Evolutionary conservation across 2,329 filamentous ascomycete species (phyloP), one percentile per base, ranked within the genome.

Genomic region (Colletotrichum gloeosporioides): DNA sequence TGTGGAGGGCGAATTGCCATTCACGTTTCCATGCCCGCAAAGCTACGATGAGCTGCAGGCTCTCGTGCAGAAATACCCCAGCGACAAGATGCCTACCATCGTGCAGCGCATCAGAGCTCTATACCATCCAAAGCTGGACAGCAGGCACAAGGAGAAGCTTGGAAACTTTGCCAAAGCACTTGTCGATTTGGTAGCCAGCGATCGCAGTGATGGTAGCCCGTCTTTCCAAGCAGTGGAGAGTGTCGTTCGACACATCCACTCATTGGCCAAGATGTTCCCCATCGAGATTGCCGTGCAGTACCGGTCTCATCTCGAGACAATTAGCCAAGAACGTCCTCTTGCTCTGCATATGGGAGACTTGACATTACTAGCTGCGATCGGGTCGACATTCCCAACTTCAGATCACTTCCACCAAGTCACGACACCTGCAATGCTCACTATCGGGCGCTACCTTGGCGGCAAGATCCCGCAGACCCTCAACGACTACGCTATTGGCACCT

Each of bases 341-440:
- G 84, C 86, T 9, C 92, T 89, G 80, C 90, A 84, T 81, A 90
- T 83, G 79, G 95, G 95, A 22, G 96, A 99, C 81, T 86, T 99
- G 25, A 86, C 96, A 27, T 86, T 98, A n/a, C 87, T 99, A 44
- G 96, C 95, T 1, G 96, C 95, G 0, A 92, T 98, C 76, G 92
- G 93, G 55, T 93, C 92, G 3, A 94, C 98, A 69, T 99, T 98
- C 81, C 96, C 97, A 6, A 98, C 97, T 0, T 98, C 96, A 0
- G 97, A 99, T 85, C 96, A 99, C 85, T 99, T 99, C 85, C 97
- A 99, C 81, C 94, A 97, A 80, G 95, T 99, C 44, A 94, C 95
- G 55, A 99, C 97, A 3, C 97, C 97, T 3, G 94, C 96, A 1
- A 94, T 95, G 85, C 91, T 98, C 7, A 91, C 93, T n/a, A 95